A percentile compares a stretch with the other conserved stretches of the same genome.
Evolutionary conservation across 1,139 yeast genomes (phyloP).

Genomic region (Magnusiomyces suaveolens): DNA sequence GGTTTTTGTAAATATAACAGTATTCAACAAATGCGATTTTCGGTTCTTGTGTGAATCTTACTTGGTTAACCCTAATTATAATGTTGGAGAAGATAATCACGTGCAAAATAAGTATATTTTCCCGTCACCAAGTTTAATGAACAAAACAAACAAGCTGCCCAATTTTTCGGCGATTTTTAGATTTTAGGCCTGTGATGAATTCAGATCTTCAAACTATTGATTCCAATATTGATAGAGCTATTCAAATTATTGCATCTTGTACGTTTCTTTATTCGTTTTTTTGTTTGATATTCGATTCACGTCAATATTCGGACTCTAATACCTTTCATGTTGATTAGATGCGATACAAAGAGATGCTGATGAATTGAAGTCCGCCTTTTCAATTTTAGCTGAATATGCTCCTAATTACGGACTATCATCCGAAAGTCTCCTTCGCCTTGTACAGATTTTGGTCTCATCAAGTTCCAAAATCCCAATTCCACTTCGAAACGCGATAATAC

Average conservation of each 20-base stretch:
- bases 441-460: slow-evolving; percentile 8
- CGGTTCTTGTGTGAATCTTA: no score
- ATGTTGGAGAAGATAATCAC: no score
- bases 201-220: not conserved
- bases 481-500: slow-evolving; percentile 10
- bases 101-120: no score
- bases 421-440: not conserved
- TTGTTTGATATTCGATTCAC: not conserved
- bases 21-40: no score
- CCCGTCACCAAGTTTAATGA: no score
- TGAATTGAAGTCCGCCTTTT: not conserved
- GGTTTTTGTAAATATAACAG: no score
- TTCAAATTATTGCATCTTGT: not conserved
- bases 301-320: not conserved
- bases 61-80: no score
- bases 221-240: not conserved
- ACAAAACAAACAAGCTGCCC: no score
- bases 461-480: slow-evolving; percentile 11
- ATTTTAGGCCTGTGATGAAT: no score
- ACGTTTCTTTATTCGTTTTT: not conserved
- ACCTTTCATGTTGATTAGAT: not conserved
- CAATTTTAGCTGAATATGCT: not conserved
- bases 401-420: not conserved
- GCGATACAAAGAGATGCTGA: not conserved
- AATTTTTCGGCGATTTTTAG: no score